Percentiles rank a stretch among this genome's conserved stretches.
phyloP scores from a whole-genome alignment of 148 eudicot genomes.

The Vaccinium myrtillus region DNA sequence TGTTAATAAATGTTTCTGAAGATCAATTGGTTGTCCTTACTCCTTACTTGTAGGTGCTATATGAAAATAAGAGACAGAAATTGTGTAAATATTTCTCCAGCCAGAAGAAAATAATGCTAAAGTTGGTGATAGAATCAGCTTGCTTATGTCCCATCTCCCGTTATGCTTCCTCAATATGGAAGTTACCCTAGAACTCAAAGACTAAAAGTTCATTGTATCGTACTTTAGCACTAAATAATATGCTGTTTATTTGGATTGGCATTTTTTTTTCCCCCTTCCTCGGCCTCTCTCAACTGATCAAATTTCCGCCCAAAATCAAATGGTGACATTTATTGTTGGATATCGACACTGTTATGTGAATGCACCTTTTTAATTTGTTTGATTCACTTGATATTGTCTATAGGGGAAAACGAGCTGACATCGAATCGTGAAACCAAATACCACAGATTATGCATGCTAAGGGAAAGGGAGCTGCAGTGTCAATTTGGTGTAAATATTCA shows the following conservation, averaged over 20 bases:
- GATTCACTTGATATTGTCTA: not conserved
- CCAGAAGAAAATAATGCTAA: not conserved
- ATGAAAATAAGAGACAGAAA: not conserved
- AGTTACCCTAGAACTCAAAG: not conserved
- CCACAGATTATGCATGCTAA: too few relatives aligned
- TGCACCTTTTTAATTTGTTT: not conserved
- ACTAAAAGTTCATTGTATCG: not conserved
- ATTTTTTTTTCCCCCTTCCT: not conserved
- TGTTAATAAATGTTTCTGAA: not conserved
- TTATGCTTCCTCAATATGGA: not conserved
- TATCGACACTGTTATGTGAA: not conserved
- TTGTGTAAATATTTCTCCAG: not conserved
- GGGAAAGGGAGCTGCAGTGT: too few relatives aligned
- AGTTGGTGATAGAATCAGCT: not conserved
- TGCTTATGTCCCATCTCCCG: not conserved
- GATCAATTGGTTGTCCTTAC: not conserved
- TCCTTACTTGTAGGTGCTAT: not conserved
- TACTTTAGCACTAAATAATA: not conserved
- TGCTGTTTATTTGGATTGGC: not conserved
- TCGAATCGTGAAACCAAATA: too few relatives aligned
- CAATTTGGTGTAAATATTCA: too few relatives aligned
- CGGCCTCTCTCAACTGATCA: not conserved
- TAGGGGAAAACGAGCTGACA: too few relatives aligned
- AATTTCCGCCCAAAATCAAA: not conserved
- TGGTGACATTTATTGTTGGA: not conserved